Evolutionary conservation across 1,139 yeast genomes (phyloP), one percentile per base, ranked within the genome.

Genomic region (Diutina neorugosa): DNA sequence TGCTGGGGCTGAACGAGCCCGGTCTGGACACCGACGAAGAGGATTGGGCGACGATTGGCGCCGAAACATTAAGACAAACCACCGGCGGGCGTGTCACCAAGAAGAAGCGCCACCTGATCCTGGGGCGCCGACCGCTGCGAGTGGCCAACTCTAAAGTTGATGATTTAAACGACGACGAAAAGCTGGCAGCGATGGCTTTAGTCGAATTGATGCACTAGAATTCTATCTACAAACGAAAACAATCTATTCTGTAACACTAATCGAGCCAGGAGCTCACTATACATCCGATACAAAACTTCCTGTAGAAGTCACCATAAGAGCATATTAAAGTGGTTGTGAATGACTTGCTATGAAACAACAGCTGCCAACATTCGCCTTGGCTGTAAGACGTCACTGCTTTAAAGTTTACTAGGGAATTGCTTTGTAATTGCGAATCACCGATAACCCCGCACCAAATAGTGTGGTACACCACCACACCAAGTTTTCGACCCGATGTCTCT

Each of bases 41-140:
- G 65, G 97, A 90, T 67, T 90, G 98, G 98, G 87, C 83, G 57
- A 72, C 89, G 0, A 84, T 90, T 53, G 97, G 96, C 1, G 89
- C 96, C 0, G 84, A 76, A 51, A 69, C 76, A 50, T 66, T 84
- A 52, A 73, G 68, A 18, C 23, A 21, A 12, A 16, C 51, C 9
- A 31, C 21, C 23, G 18, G 19, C 40, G 51, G 51, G 14, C 42
- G 44, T 2, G 25, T 48, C 7, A 20, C 31, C 19, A 48, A 34
- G 27, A 48, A 48, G 19, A 48, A 48, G 19, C 18, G 31, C 54
- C 54, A 51, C 53, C 54, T 40, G 55, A 56, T 19, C 46, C 53
- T 40, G 54, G 54, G 42, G 44, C 53, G 46, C 43, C 54, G 25
- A 54, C 53, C 44, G 37, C 51, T 21, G 51, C 48, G 44, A 53